Conservation (phyloP, 768 basidiomycete genomes). For the Termitomyces sp. region DNA sequence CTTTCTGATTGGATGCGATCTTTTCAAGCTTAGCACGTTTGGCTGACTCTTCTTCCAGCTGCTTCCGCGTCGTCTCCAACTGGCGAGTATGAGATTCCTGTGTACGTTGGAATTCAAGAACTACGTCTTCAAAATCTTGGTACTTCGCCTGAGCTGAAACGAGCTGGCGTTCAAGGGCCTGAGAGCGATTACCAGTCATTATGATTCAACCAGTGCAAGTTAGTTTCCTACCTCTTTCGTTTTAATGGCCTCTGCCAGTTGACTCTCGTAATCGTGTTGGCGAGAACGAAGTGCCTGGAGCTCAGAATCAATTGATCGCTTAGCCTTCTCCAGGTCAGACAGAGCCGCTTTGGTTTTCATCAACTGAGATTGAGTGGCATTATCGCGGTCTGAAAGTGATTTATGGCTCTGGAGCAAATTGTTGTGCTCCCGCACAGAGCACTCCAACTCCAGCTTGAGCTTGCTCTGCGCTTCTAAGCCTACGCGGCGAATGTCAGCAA, state of each 20-base stretch:
- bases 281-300: constrained; percentile 62
- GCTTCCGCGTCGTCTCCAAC: constrained; percentile 62
- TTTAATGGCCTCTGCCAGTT: constrained; percentile 54
- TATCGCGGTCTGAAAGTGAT: constrained; percentile 61
- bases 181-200: constrained; percentile 2
- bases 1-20: constrained; percentile 51
- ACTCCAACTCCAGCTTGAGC: constrained; percentile 73
- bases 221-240: constrained; percentile 64
- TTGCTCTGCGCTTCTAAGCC: constrained; percentile 66
- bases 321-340: constrained; percentile 62
- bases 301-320: constrained; percentile 66
- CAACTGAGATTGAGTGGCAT: constrained; percentile 43
- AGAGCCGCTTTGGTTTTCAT: constrained; percentile 44
- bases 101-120: constrained; percentile 80
- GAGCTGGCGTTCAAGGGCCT: constrained; percentile 82
- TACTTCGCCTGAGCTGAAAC: constrained; percentile 66
- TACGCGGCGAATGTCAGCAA: constrained; percentile 56
- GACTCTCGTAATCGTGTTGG: constrained; percentile 61
- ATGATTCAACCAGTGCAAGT: not conserved
- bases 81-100: constrained; percentile 70
- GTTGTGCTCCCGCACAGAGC: constrained; percentile 51
- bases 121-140: constrained; percentile 83
- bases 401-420: constrained; percentile 56
- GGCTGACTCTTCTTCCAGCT: constrained; percentile 67
- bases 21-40: constrained; percentile 78